Evolutionary conservation across 805 yeast species (phyloP).

Genomic region (Metschnikowia picachoensis): DNA sequence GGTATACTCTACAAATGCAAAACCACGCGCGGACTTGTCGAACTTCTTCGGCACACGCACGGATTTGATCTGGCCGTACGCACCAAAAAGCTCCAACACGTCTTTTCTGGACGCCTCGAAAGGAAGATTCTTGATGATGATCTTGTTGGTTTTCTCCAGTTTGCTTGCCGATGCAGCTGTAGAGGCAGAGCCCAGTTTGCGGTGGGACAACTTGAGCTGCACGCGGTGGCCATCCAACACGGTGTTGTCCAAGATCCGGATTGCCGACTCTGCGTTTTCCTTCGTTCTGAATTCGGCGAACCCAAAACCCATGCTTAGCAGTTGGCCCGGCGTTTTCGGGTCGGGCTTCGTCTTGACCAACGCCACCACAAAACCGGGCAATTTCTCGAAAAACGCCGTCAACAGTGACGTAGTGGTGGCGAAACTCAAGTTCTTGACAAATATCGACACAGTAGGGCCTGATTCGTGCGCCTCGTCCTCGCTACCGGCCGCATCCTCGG

Average conservation of each 20-base stretch:
- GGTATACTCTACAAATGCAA: constrained; percentile 93
- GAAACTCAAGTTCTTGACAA: constrained; percentile 90
- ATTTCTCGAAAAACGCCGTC: constrained; percentile 56
- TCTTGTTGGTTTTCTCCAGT: constrained; percentile 57
- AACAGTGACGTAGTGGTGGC: constrained; percentile 61
- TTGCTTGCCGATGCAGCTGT: constrained; percentile 25
- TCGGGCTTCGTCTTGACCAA: constrained; percentile 86
- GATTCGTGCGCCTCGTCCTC: constrained; percentile 39
- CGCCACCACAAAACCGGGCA: constrained; percentile 79
- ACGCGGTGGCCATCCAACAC: constrained; percentile 85
- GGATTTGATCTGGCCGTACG: constrained; percentile 91
- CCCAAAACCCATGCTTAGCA: constrained; percentile 96
- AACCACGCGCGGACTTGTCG: constrained; percentile 93
- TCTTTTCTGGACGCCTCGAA: constrained; percentile 94
- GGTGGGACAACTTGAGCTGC: constrained; percentile 83
- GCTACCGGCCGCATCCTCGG: constrained; percentile 18
- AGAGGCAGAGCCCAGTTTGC: constrained; percentile 47
- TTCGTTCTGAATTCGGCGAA: constrained; percentile 84
- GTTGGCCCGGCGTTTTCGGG: constrained; percentile 60
- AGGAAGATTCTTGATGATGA: constrained; percentile 94
- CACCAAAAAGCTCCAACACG: constrained; percentile 85
- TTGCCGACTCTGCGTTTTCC: constrained; percentile 76
- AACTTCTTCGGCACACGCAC: constrained; percentile 96
- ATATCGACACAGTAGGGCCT: constrained; percentile 83
- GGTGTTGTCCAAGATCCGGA: constrained; percentile 67